Evolutionary conservation across 2,329 filamentous ascomycete species (phyloP).

Genomic region (Coleophoma eucalyptorum): DNA sequence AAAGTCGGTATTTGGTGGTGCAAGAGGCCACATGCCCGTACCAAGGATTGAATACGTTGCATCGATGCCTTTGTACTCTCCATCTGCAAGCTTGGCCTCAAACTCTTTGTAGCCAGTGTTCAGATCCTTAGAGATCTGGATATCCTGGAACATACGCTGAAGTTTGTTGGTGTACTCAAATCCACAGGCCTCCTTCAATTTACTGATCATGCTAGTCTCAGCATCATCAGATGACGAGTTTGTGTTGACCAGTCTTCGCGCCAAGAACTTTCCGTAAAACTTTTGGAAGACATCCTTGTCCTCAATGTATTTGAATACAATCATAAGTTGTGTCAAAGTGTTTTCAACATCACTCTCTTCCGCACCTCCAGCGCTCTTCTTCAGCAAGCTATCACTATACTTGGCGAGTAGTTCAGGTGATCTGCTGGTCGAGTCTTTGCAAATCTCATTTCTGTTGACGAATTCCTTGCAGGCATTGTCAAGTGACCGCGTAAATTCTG

Average conservation of each 20-base stretch:
- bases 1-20: slow-evolving; percentile 82
- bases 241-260: slow-evolving; percentile 88
- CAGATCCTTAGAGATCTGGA: slow-evolving; percentile 97
- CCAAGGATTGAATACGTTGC: slow-evolving; percentile 90
- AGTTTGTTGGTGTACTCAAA: slow-evolving; percentile 99
- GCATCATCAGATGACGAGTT: slow-evolving; percentile 96
- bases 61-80: slow-evolving; percentile 68
- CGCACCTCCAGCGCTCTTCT: slow-evolving; percentile 88
- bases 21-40: slow-evolving; percentile 95
- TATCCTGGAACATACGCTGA: slow-evolving; percentile 99
- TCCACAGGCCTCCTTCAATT: slow-evolving; percentile 96
- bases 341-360: slow-evolving; percentile 93
- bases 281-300: slow-evolving; percentile 99
- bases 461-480: slow-evolving; percentile 98
- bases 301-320: slow-evolving; percentile 99
- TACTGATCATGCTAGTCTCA: slow-evolving; percentile 99
- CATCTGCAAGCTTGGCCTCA: slow-evolving; percentile 61
- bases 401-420: slow-evolving; percentile 94
- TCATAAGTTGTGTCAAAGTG: slow-evolving; percentile 91
- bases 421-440: slow-evolving; percentile 88
- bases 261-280: slow-evolving; percentile 96
- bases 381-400: slow-evolving; percentile 88
- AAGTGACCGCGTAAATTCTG: slow-evolving; percentile 91
- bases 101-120: slow-evolving; percentile 84
- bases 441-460: slow-evolving; percentile 95